These are phyloP conservation scores for Potentilla sterilis DNA, from an alignment of 306 rosid genomes.

Conservation along the genomic window DNA sequence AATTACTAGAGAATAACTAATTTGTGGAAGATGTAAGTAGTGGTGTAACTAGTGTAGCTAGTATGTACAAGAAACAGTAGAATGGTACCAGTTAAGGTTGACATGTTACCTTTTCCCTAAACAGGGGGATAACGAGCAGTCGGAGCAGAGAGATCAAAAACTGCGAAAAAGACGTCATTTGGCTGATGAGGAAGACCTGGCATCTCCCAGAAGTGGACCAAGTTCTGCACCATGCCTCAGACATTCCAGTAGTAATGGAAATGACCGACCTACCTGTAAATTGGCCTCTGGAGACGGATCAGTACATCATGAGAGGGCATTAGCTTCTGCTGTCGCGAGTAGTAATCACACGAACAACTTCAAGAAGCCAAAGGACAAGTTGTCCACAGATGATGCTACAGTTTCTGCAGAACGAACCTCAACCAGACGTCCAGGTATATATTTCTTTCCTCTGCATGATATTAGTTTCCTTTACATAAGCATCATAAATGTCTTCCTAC, in stretches of 20 bases:
- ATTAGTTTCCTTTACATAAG: not conserved
- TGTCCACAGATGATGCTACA: conserved; percentile 11
- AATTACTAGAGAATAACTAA: not conserved
- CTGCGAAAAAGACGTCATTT: conserved; percentile 30
- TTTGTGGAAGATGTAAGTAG: not conserved
- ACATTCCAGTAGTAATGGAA: conserved; percentile 22
- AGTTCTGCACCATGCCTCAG: conserved; percentile 24
- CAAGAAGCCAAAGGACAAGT: conserved; percentile 23
- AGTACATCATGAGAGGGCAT: conserved; percentile 16
- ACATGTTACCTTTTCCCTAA: not conserved
- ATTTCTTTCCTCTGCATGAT: conserved; percentile 5
- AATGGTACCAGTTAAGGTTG: not conserved
- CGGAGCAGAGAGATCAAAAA: conserved; percentile 37
- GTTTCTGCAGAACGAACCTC: conserved; percentile 25
- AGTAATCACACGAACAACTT: conserved; percentile 14
- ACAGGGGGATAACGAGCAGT: conserved; percentile 33
- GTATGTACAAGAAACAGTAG: not conserved
- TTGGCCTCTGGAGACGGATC: conserved; percentile 23
- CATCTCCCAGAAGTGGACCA: conserved; percentile 16
- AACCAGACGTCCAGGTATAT: conserved; percentile 37
- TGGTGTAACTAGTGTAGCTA: not conserved
- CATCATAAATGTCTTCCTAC: not conserved
- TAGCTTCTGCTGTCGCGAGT: not conserved
- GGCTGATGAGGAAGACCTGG: conserved; percentile 31
- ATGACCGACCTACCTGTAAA: conserved; percentile 20